Conservation (phyloP, 345 rosid species). For the Sonneratia alba region DNA sequence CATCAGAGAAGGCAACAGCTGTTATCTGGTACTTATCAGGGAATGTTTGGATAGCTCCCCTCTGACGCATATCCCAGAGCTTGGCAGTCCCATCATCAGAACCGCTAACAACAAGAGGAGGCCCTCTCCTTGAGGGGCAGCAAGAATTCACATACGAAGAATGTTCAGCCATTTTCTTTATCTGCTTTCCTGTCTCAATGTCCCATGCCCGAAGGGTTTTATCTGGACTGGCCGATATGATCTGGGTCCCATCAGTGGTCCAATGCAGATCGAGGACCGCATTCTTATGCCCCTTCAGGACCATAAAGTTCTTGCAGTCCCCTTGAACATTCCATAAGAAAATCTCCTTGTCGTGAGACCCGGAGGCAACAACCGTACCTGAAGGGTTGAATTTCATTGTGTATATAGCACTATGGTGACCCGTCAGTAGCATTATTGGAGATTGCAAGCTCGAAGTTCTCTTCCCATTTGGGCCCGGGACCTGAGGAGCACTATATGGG, state of each 20-base stretch:
- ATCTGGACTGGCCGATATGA: slow-evolving; percentile 91
- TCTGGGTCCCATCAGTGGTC: slow-evolving; percentile 85
- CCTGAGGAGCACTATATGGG: slow-evolving; percentile 41
- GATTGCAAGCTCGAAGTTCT: slow-evolving; percentile 84
- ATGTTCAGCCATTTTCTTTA: slow-evolving; percentile 97
- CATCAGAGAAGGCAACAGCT: slow-evolving; percentile 87
- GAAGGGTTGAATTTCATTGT: slow-evolving; percentile 91
- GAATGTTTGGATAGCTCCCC: slow-evolving; percentile 97
- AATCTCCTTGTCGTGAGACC: slow-evolving; percentile 91
- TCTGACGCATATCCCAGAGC: slow-evolving; percentile 97
- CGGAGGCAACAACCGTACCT: slow-evolving; percentile 80
- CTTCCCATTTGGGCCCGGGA: slow-evolving; percentile 47
- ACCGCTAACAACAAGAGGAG: slow-evolving; percentile 85
- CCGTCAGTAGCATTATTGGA: slow-evolving; percentile 78
- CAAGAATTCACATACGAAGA: slow-evolving; percentile 88
- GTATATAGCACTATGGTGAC: slow-evolving; percentile 80
- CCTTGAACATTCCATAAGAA: slow-evolving; percentile 86
- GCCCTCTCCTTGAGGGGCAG: slow-evolving; percentile 85
- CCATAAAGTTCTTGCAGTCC: slow-evolving; percentile 94
- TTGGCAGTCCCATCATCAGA: slow-evolving; percentile 97
- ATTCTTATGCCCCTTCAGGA: slow-evolving; percentile 89
- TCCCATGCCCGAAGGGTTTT: slow-evolving; percentile 93
- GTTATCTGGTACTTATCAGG: slow-evolving; percentile 97
- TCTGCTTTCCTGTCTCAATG: slow-evolving; percentile 82
- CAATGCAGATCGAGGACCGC: slow-evolving; percentile 90